Conservation (phyloP, 148 eudicot species). For the Polygonum aviculare region DNA sequence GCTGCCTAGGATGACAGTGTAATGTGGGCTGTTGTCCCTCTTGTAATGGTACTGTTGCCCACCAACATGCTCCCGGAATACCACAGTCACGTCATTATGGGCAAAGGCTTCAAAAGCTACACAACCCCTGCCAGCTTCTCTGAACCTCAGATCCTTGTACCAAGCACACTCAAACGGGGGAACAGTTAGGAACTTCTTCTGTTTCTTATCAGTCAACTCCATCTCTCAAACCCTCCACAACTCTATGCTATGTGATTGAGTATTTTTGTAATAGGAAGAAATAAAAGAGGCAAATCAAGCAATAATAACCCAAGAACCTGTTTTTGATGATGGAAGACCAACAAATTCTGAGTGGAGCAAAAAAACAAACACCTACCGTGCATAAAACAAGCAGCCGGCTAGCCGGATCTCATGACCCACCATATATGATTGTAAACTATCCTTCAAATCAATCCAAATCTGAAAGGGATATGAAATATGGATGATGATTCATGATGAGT, state of each 20-base stretch:
- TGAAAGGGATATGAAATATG: background rate
- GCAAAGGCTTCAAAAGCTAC: conserved; percentile 94
- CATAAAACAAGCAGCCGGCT: background rate
- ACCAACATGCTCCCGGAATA: conserved; percentile 83
- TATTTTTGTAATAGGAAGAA: conserved; percentile 2
- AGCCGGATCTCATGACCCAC: background rate
- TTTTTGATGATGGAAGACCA: background rate
- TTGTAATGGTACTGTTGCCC: conserved; percentile 91
- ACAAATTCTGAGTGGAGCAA: conserved; percentile 4
- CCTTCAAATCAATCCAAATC: background rate
- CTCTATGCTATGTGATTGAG: background rate
- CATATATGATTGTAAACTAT: background rate
- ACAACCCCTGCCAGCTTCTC: conserved; percentile 91
- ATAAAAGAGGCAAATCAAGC: conserved; percentile 12
- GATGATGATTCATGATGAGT: background rate
- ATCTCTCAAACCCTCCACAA: background rate
- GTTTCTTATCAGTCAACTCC: conserved; percentile 52
- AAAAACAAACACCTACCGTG: conserved; percentile 7
- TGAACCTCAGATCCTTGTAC: conserved; percentile 71
- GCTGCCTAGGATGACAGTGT: conserved; percentile 83
- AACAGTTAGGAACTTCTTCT: conserved; percentile 69
- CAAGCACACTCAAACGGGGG: conserved; percentile 98
- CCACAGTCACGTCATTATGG: conserved; percentile 80
- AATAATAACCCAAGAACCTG: background rate
- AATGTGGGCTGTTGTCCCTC: conserved; percentile 87